Conservation (phyloP, 345 rosid genomes). For the Cardamine occulta region DNA sequence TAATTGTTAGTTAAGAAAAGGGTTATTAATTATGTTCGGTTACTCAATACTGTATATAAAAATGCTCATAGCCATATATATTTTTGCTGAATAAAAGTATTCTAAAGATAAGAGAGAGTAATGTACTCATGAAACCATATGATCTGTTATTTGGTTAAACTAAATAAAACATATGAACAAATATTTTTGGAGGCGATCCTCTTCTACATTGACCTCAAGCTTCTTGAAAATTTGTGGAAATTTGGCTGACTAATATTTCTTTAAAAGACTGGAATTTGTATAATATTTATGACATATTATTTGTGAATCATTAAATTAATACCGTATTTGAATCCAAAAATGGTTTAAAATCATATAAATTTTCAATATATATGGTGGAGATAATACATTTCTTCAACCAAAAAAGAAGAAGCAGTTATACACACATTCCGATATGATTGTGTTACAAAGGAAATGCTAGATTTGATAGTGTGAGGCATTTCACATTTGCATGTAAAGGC, state of each 20-base stretch:
- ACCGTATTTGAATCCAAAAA: neutral
- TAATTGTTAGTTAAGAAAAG: neutral
- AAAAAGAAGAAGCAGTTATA: neutral
- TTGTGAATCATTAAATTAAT: neutral
- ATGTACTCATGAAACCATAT: no score
- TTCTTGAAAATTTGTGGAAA: neutral
- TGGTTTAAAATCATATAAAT: no score
- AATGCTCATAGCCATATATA: no score
- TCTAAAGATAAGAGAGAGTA: no score
- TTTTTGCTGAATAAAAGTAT: no score
- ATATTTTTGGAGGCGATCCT: neutral
- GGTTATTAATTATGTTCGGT: constrained; percentile 4
- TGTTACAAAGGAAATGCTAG: neutral
- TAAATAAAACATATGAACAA: neutral
- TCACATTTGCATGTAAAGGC: neutral
- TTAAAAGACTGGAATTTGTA: neutral
- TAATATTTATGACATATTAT: no score
- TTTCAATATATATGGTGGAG: neutral
- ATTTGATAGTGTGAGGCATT: neutral
- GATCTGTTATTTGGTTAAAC: neutral
- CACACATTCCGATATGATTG: neutral
- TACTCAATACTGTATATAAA: neutral
- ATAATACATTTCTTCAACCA: neutral
- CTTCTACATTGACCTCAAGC: neutral
- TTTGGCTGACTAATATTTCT: neutral